Conservation (phyloP, 2,329 filamentous ascomycete genomes). For the Clonostachys sp. region DNA sequence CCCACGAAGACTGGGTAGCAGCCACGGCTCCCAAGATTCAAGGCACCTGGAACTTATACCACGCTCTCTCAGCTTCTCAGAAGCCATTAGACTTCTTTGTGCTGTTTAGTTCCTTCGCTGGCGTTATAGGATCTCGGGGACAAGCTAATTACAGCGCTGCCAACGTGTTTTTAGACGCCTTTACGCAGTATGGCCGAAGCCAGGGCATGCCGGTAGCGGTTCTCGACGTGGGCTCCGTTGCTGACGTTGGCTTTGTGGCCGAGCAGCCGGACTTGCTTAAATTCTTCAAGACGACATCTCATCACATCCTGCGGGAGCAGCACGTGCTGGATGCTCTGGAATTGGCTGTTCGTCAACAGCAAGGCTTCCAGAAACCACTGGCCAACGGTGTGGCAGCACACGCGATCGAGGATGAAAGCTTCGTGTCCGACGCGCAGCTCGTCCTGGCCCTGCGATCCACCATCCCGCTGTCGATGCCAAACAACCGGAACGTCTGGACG, state of each 20-base stretch:
- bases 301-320: not conserved
- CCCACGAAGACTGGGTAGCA: conserved; percentile 18
- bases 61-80: conserved; percentile 6
- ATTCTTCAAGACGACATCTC: not conserved
- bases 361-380: no score
- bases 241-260: not conserved
- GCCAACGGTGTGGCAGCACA: no score
- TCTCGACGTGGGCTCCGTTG: not conserved
- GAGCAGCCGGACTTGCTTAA: not conserved
- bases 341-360: not conserved
- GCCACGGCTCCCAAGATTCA: conserved; percentile 19
- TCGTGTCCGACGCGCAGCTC: no score
- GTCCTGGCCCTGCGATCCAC: no score
- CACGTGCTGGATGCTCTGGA: not conserved
- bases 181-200: conserved; percentile 17
- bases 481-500: no score
- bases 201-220: not conserved
- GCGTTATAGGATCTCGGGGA: conserved; percentile 17
- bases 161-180: conserved; percentile 27
- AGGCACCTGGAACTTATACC: conserved; percentile 27
- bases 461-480: no score
- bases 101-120: conserved; percentile 19
- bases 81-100: conserved; percentile 24
- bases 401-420: no score
- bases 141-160: conserved; percentile 31